Evolutionary conservation across 257 asterid genomes (phyloP).

Genomic region (Ilex aquifolium): DNA sequence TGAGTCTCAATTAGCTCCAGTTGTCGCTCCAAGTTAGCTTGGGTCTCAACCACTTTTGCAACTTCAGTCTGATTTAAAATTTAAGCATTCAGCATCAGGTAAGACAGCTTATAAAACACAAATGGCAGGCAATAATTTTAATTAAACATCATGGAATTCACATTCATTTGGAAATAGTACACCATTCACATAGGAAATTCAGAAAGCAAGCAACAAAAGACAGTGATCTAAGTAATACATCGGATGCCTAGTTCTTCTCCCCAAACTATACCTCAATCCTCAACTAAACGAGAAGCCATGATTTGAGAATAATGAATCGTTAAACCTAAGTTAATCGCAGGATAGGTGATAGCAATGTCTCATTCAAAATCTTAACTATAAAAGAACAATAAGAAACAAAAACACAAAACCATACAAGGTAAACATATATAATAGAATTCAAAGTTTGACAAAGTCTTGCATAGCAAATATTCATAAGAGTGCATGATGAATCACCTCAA

Average conservation of each 20-base stretch:
- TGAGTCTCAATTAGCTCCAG: constrained; percentile 95
- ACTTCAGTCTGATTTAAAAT: constrained; percentile 64
- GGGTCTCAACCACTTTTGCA: constrained; percentile 87
- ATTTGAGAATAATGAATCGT: not conserved
- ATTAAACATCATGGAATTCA: not conserved
- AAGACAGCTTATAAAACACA: not conserved
- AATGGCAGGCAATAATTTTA: not conserved
- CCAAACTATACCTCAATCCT: not conserved
- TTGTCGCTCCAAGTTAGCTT: constrained; percentile 75
- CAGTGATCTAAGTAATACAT: not conserved
- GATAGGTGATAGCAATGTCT: not conserved
- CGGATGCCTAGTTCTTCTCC: not conserved
- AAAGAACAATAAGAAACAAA: not conserved
- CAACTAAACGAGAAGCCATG: not conserved
- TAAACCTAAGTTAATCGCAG: not conserved
- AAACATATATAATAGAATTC: not conserved
- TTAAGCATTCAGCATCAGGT: constrained; percentile 2
- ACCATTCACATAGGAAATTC: not conserved
- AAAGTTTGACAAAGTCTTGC: not conserved
- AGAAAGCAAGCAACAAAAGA: not conserved
- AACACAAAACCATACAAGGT: not conserved
- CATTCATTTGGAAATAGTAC: not conserved
- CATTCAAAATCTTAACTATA: not conserved
- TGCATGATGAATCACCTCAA: constrained; percentile 51
- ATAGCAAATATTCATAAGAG: not conserved